Evolutionary conservation across 352 stramenopile genomes (phyloP), one percentile per base, ranked within the genome.

Genomic region (Plasmopara halstedii): DNA sequence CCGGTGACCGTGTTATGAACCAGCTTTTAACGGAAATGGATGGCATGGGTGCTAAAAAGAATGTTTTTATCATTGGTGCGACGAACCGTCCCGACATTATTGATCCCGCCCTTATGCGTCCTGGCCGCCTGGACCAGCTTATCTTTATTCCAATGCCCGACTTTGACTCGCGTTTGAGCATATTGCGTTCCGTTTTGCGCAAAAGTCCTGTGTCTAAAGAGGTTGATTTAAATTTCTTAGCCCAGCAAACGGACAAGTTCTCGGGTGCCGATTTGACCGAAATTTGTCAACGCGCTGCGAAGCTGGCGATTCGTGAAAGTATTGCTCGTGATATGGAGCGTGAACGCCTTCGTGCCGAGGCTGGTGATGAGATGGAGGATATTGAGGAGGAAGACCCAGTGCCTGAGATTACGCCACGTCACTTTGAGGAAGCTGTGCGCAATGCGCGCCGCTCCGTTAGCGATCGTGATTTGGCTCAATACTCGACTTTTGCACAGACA

Each of bases 1-100:
- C 96, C 23, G 95, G 91, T 36, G 97, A 99, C 71, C 95, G 97
- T 77, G 96, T 99, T 38, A 99, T 99, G 94, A 99, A 99, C 76
- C 97, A 99, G 77, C 72, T 99, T 39, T 73, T 99, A 35, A 99
- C 96, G 14, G 96, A 99, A 67, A 99, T 99, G 94, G 97, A 99
- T 67, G 97, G 97, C 58, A 97, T 99, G 62, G 94, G 93, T 41
- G 83, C 89, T 23, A 98, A 98, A 76, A 99, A 99, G 74, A 98
- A 98, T 64, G 96, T 99, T 42, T 99, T 99, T 61, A 98, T 99
- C 8, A 99, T 99, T 64, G 97, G 90, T 50, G 96, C 96, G 13
- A 99, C 96, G 36, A 99, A 99, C 77, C 83, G 96, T 27, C 95
- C 95, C 43, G 98, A 99, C 74, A 88, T 85, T 21, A 99, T 99